Evolutionary conservation across 106 monocot genomes (phyloP), one percentile per base, ranked within the genome.

Genomic region (Vanilla planifolia): DNA sequence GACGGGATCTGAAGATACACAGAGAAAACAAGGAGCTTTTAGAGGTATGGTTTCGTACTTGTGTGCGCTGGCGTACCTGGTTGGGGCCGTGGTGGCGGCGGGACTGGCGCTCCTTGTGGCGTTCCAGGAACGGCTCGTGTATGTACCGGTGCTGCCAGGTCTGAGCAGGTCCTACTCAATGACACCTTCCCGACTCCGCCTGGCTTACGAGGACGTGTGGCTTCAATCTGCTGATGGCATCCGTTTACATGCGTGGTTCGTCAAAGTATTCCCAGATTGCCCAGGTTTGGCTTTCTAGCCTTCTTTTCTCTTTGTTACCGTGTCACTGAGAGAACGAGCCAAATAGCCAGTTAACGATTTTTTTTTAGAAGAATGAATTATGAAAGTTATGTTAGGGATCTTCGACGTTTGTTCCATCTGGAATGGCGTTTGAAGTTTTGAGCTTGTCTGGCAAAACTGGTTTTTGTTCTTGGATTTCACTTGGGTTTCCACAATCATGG

Each of bases 131-230:
- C 62, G 64, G 61, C 76, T 93, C 34, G 93, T 89, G 19, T 93
- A 93, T 74, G 93, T 93, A 35, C 93, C 89, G 43, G 93, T 85
- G 65, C 63, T 88, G 22, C 93, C 88, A 55, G 93, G 93, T 11
- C 57, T 93, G 35, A 32, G 77, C 43, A 75, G 64, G 41, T 62
- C 93, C 51, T 93, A 93, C 51, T 17, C 85, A 66, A 43, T 89
- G 39, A 93, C 88, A 11, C 93, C 93, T 17, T 66, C 75, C 29
- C 78, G 93, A 24, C 82, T 85, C 39, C 79, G 82, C 5, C 81
- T 93, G 25, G 33, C 36, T 41, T 93, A 93, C 69, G 93, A 93
- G 79, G 89, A 93, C 55, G 79, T 93, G 25, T 93, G 82, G 84
- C 85, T 93, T 48, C 78, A 55, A 5, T 71, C 93, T 45, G 37